Evolutionary conservation across 2,329 filamentous ascomycete species (phyloP), one percentile per base, ranked within the genome.

Genomic region (Penicillium sp.): DNA sequence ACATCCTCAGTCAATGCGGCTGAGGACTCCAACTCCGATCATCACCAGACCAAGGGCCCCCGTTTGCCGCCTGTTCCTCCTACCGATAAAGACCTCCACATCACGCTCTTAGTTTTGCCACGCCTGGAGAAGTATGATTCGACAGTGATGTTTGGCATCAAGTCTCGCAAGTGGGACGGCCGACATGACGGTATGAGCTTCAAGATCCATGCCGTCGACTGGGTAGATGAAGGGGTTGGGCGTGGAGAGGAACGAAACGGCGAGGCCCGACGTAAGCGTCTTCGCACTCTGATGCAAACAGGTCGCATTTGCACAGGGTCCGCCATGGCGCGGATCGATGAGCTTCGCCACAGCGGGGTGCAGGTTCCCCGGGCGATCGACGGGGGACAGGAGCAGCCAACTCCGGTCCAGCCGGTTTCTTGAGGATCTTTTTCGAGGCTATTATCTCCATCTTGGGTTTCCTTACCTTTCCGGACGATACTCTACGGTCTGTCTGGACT

Each of bases 121-220:
- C 73, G 78, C 1, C 69, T 98, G 3, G 75, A 86, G 46, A 79
- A 79, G 44, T 98, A 96, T 58, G 71, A 77, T 0, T 78, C 80
- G 4, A 83, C 79, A 0, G 83, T 83, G 1, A 76, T 86, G 29
- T 87, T 84, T 55, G 90, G 90, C 2, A 77, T 98, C 39, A 81
- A 80, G 50, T 93, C 85, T 48, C 79, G 88, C 17, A 79, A 83
- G 42, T 95, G 88, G 73, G 83, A 79, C 5, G 76, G 74, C 15
- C 73, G 72, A 10, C 88, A 95, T 56, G 88, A 94, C 51, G 89
- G 89, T 2, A 77, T 95, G 61, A 95, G 88, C 60, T 96, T 85
- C 65, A 87, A 84, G 74, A 77, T 98, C 32, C 73, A 80, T 44
- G 79, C 80, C 35, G 76, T 95, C 8, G 80, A 87, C 35, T 96